Percentiles rank a stretch among this genome's conserved stretches.
These are phyloP conservation scores for Saccharum officinarum DNA, from an alignment of 176 grass and related monocot species.

Conservation along the genomic window DNA sequence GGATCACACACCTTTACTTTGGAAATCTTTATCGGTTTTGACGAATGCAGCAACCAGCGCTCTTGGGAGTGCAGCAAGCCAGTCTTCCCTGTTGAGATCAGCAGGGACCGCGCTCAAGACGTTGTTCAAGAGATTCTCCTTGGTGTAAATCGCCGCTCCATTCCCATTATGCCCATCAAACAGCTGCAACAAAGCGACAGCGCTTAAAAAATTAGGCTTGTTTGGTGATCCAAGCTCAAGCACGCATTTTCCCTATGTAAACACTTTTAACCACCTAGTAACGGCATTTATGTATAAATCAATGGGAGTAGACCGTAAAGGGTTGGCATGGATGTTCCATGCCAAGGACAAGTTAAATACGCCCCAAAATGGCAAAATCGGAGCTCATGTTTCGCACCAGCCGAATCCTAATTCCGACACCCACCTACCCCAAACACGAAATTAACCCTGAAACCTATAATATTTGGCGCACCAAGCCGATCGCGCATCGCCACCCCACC, in stretches of 20 bases:
- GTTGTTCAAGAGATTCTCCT: constrained; percentile 95
- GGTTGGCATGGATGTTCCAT: not conserved
- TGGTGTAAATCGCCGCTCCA: constrained; percentile 79
- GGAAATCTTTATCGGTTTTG: constrained; percentile 97
- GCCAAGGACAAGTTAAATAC: not conserved
- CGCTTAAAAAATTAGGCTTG: not conserved
- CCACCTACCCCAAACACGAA: not conserved
- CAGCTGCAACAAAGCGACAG: constrained; percentile 53
- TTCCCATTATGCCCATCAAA: constrained; percentile 96
- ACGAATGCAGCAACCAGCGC: constrained; percentile 91
- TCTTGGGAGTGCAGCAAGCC: constrained; percentile 87
- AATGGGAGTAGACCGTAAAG: not conserved
- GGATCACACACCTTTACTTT: constrained; percentile 59
- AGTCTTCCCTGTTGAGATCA: constrained; percentile 88
- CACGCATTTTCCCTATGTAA: not conserved
- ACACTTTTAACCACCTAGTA: not conserved
- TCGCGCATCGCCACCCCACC: constrained; percentile 46
- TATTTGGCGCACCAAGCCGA: constrained; percentile 13
- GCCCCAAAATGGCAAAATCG: constrained; percentile 22
- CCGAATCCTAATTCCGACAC: constrained; percentile 14
- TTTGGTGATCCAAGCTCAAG: not conserved
- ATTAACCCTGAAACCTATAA: not conserved
- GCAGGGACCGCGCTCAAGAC: constrained; percentile 73
- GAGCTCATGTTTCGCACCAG: not conserved
- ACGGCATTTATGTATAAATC: not conserved